phyloP scores from a whole-genome alignment of 805 yeast species.

The Metschnikowia colocasiae region DNA sequence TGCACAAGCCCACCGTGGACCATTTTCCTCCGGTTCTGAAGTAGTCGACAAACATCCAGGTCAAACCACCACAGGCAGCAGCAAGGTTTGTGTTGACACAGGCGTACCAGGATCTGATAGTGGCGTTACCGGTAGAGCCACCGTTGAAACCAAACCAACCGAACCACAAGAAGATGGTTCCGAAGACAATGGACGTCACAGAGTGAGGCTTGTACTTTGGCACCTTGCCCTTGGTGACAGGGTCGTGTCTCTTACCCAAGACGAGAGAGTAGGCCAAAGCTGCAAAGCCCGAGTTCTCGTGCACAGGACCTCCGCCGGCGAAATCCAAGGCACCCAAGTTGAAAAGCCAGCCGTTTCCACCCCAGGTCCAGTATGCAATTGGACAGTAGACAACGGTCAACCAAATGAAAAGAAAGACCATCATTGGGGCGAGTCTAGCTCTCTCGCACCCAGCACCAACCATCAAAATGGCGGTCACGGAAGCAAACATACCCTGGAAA shows the following conservation, averaged over 20 bases:
- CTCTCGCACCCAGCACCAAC: conserved; percentile 98
- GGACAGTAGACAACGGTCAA: conserved; percentile 95
- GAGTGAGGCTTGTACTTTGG: conserved; percentile 95
- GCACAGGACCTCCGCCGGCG: conserved; percentile 99
- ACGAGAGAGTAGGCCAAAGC: conserved; percentile 91
- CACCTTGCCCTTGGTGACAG: conserved; percentile 59
- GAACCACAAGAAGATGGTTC: conserved; percentile 93
- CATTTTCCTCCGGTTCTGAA: conserved; percentile 82
- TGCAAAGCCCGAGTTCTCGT: conserved; percentile 89
- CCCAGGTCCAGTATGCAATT: conserved; percentile 98
- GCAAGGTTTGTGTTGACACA: conserved; percentile 90
- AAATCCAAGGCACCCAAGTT: conserved; percentile 84
- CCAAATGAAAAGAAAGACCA: conserved; percentile 92
- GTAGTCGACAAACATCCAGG: conserved; percentile 92
- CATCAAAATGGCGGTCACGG: conserved; percentile 88
- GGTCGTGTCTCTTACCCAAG: conserved; percentile 90
- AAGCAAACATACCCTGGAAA: conserved; percentile 96
- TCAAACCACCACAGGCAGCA: conserved; percentile 87
- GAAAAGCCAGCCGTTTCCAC: conserved; percentile 85
- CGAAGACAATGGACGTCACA: conserved; percentile 84
- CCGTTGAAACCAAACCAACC: conserved; percentile 99
- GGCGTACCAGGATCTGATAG: conserved; percentile 93
- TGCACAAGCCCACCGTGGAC: conserved; percentile 92
- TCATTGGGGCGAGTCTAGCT: conserved; percentile 93
- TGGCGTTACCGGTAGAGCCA: conserved; percentile 92